Percentiles rank a stretch among this genome's conserved stretches.
phyloP scores from a whole-genome alignment of 164 flowering plant species.

The Chloranthus sessilifolius region DNA sequence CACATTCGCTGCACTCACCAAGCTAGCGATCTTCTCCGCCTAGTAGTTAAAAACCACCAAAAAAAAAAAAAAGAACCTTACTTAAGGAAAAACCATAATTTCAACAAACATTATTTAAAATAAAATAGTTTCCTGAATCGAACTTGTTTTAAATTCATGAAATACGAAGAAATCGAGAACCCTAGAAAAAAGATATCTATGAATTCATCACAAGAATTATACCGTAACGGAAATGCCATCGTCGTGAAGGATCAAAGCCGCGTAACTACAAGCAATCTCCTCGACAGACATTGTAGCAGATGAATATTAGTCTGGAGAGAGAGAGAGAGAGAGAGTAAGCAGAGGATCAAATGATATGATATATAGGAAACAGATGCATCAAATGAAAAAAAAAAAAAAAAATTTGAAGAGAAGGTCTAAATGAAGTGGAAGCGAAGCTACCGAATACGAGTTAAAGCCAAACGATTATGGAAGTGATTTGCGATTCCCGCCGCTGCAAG shows the following conservation, averaged over 20 bases:
- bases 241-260: constrained; percentile 17
- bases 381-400: too few species aligned
- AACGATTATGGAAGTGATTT: too few species aligned
- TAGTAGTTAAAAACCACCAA: not conserved
- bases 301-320: not conserved
- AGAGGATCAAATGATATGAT: too few species aligned
- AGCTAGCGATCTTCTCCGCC: constrained; percentile 17
- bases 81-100: not conserved
- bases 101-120: not conserved
- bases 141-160: too few species aligned
- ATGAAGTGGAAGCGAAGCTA: too few species aligned
- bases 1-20: constrained; percentile 10
- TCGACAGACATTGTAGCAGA: constrained; percentile 7
- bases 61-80: not conserved
- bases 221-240: constrained; percentile 19
- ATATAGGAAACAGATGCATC: too few species aligned
- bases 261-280: constrained; percentile 16
- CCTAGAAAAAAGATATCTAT: too few species aligned
- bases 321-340: not conserved
- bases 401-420: too few species aligned
- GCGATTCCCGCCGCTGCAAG: too few species aligned
- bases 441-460: too few species aligned
- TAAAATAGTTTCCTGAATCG: too few species aligned
- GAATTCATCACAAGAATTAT: too few species aligned
- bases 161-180: not conserved